Conservation (phyloP, 768 basidiomycete genomes). For the Termitomyces bulborhizus region DNA sequence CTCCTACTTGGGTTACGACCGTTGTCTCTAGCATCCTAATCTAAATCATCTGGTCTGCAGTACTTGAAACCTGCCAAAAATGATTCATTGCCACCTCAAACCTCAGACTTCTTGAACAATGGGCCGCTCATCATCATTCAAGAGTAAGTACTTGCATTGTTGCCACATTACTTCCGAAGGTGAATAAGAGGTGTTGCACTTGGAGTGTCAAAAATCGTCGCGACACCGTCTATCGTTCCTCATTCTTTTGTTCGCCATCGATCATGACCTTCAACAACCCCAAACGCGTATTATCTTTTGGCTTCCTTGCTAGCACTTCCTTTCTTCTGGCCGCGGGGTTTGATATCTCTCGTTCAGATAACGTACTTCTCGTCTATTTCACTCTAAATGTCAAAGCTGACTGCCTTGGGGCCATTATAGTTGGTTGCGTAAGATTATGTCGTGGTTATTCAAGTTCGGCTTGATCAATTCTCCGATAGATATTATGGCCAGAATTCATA, state of each 20-base stretch:
- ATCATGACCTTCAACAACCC: slow-evolving; percentile 4
- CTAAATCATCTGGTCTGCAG: neutral
- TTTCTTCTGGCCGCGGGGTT: slow-evolving; percentile 17
- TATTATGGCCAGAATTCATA: slow-evolving; percentile 77
- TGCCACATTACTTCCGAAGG: neutral
- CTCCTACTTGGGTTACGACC: slow-evolving; percentile 1
- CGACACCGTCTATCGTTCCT: neutral
- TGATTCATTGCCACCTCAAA: neutral
- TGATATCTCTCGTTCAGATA: slow-evolving; percentile 29
- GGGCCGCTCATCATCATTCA: slow-evolving; percentile 8
- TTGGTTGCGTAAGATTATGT: slow-evolving; percentile 43
- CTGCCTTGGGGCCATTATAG: slow-evolving; percentile 19
- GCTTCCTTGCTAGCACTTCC: neutral
- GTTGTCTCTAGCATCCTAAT: neutral
- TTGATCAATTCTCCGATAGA: slow-evolving; percentile 23
- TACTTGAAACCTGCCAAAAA: neutral
- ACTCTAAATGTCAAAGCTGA: neutral
- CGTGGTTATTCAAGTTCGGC: neutral
- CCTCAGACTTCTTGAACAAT: neutral
- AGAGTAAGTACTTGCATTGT: slow-evolving; percentile 2
- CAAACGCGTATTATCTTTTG: neutral
- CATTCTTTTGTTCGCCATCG: neutral
- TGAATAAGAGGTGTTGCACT: slow-evolving; percentile 5
- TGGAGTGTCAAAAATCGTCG: neutral
- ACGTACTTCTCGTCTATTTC: slow-evolving; percentile 19